Percentiles rank a stretch among this genome's conserved stretches.
Evolutionary conservation across 331 rosid genomes (phyloP).

Genomic region (Quercus tomentella): DNA sequence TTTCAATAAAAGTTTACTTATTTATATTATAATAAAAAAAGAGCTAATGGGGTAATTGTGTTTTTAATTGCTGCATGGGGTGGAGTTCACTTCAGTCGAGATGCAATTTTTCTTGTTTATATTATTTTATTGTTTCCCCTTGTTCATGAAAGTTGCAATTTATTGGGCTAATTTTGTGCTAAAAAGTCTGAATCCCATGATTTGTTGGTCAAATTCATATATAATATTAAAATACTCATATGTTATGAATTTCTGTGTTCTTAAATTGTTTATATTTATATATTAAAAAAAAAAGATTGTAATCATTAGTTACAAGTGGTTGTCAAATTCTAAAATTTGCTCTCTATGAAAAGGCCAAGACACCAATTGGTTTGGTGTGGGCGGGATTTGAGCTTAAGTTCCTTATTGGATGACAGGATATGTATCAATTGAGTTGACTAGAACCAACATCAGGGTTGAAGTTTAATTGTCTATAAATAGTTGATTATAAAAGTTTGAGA

Average conservation of each 20-base stretch:
- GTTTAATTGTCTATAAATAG: background rate
- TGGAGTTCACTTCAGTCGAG: background rate
- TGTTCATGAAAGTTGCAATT: background rate
- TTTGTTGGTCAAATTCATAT: too few species aligned
- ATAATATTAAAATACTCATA: background rate
- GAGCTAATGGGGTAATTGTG: too few species aligned
- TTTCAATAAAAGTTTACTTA: too few species aligned
- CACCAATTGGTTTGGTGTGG: too few species aligned
- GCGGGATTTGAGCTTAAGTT: too few species aligned
- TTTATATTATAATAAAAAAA: too few species aligned
- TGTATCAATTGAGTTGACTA: too few species aligned
- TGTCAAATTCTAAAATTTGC: background rate
- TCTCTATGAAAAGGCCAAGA: too few species aligned
- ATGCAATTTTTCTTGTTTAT: background rate
- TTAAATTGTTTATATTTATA: background rate
- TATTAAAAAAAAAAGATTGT: background rate
- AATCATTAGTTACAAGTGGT: background rate
- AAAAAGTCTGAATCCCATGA: too few species aligned
- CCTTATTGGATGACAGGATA: too few species aligned
- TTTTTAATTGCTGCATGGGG: too few species aligned
- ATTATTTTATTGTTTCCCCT: background rate
- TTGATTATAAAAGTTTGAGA: background rate
- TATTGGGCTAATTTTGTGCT: too few species aligned
- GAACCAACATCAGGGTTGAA: background rate
- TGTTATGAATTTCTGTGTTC: background rate